Conservation (phyloP, 1,139 yeast species). For the Kodamaea sp. region DNA sequence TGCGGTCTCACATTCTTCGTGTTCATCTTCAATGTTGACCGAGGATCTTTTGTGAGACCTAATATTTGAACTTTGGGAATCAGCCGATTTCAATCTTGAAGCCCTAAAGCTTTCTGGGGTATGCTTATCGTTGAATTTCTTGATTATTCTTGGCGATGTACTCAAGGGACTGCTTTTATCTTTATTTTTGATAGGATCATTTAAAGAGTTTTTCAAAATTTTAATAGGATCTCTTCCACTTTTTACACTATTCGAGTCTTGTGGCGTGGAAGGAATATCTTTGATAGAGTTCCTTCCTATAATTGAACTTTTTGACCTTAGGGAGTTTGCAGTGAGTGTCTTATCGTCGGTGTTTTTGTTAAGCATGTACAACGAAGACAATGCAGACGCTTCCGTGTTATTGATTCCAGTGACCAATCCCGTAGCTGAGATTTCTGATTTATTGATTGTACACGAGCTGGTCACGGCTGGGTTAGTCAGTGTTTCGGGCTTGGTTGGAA, state of each 20-base stretch:
- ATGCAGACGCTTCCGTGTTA: slow-evolving; percentile 35
- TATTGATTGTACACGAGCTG: slow-evolving; percentile 26
- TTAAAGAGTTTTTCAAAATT: background rate
- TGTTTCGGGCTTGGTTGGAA: slow-evolving; percentile 6
- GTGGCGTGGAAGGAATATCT: background rate
- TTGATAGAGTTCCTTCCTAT: background rate
- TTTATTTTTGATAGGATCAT: background rate
- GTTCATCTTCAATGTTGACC: slow-evolving; percentile 5
- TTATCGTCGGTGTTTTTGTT: slow-evolving; percentile 37
- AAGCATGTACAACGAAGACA: slow-evolving; percentile 41
- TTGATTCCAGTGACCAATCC: slow-evolving; percentile 39
- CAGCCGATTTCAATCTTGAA: background rate
- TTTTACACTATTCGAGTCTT: background rate
- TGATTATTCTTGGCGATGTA: background rate
- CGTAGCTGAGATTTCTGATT: slow-evolving; percentile 28
- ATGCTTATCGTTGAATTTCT: background rate
- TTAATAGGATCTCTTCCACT: background rate
- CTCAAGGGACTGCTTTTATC: background rate
- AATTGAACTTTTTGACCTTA: slow-evolving; percentile 7
- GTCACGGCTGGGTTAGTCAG: background rate
- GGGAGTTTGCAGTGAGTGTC: slow-evolving; percentile 4
- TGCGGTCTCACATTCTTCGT: slow-evolving; percentile 18
- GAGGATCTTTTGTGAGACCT: slow-evolving; percentile 9
- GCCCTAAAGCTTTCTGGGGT: slow-evolving; percentile 2
- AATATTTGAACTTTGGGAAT: background rate